These are phyloP conservation scores for Trametes gibbosa DNA, from an alignment of 768 basidiomycete species.

Conservation along the genomic window DNA sequence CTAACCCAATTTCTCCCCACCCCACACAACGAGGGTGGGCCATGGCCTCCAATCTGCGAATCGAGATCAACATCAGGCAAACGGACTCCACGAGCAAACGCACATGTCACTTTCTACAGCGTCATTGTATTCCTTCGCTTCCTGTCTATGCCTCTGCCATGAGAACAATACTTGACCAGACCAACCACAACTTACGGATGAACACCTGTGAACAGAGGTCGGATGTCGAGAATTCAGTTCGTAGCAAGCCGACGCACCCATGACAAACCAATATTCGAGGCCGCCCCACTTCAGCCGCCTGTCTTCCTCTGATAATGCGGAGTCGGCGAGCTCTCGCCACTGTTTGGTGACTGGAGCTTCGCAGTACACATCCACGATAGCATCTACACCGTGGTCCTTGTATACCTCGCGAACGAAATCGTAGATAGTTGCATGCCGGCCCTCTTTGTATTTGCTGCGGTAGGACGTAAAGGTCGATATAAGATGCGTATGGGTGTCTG, in stretches of 20 bases:
- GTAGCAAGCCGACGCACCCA: constrained; percentile 45
- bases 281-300: constrained; percentile 58
- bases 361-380: constrained; percentile 87
- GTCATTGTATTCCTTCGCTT: constrained; percentile 67
- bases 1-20: constrained; percentile 87
- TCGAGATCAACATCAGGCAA: not conserved
- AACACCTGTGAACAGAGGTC: constrained; percentile 48
- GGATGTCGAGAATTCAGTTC: not conserved
- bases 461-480: constrained; percentile 69
- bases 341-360: constrained; percentile 63
- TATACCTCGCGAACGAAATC: constrained; percentile 70
- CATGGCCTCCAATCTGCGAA: constrained; percentile 66
- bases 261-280: constrained; percentile 78
- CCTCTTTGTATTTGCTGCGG: constrained; percentile 56
- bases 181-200: constrained; percentile 54
- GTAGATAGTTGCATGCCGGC: constrained; percentile 51
- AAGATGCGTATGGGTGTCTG: constrained; percentile 89
- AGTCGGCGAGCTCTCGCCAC: constrained; percentile 76
- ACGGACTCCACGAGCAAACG: constrained; percentile 32
- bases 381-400: constrained; percentile 51
- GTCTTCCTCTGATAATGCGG: constrained; percentile 51
- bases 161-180: not conserved
- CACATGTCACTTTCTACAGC: constrained; percentile 68
- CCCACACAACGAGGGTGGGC: constrained; percentile 79
- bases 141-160: constrained; percentile 46